A percentile compares a stretch with the other conserved stretches of the same genome.
phyloP scores from a whole-genome alignment of 1,284 basidiomycete species.

The Coriolopsis trogii region DNA sequence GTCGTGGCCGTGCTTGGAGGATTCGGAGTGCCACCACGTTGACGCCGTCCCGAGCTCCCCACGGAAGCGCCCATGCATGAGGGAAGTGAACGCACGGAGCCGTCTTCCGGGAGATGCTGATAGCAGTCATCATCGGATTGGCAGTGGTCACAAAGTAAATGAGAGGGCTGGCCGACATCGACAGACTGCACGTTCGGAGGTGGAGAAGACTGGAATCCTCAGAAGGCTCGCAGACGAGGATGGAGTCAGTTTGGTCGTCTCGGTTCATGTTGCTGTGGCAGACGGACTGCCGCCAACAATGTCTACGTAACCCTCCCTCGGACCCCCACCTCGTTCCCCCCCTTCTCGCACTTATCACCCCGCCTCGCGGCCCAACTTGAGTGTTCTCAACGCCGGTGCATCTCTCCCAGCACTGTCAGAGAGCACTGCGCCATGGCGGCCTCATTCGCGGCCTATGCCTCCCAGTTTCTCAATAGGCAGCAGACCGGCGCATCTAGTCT shows the following conservation, averaged over 20 bases:
- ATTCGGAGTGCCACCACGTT: too few relatives aligned
- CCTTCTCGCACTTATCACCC: constrained; percentile 3
- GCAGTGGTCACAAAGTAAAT: too few relatives aligned
- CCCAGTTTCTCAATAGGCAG: constrained; percentile 62
- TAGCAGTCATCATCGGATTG: too few relatives aligned
- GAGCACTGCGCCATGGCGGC: constrained; percentile 43
- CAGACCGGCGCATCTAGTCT: constrained; percentile 46
- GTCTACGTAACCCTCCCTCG: constrained; percentile 26
- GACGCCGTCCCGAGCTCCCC: too few relatives aligned
- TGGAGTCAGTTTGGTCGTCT: constrained; percentile 24
- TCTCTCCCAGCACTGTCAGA: not conserved
- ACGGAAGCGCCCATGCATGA: too few relatives aligned
- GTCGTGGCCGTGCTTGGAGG: too few relatives aligned
- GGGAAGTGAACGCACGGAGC: too few relatives aligned
- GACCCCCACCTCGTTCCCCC: constrained; percentile 10
- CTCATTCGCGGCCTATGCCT: constrained; percentile 70
- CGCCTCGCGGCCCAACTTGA: constrained; percentile 1
- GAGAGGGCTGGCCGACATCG: too few relatives aligned
- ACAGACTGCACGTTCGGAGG: too few relatives aligned
- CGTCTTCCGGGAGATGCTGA: too few relatives aligned
- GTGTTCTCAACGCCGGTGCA: constrained; percentile 12
- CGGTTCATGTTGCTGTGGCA: constrained; percentile 18
- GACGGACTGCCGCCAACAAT: constrained; percentile 10
- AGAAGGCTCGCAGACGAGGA: constrained; percentile 10
- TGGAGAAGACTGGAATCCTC: too few relatives aligned